A percentile compares a stretch with the other conserved stretches of the same genome.
These are phyloP conservation scores for Aspergillus sp. DNA, from an alignment of 2,329 filamentous ascomycete species.

Conservation along the genomic window DNA sequence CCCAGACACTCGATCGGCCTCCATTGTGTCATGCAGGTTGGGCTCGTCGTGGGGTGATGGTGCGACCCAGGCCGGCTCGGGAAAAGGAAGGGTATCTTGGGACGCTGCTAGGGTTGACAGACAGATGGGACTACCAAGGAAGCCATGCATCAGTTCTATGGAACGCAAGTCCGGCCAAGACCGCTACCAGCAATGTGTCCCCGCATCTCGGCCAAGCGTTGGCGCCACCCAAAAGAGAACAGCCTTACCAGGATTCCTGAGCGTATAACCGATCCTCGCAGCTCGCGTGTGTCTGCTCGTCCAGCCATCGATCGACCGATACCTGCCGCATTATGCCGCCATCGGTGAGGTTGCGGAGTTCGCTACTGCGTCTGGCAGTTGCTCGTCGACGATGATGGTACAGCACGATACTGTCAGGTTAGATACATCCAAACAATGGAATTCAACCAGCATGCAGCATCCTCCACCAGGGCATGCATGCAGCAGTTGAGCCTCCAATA, in stretches of 20 bases:
- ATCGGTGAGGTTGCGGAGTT: constrained; percentile 16
- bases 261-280: constrained; percentile 21
- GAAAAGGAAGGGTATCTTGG: constrained; percentile 19
- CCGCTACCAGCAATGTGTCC: constrained; percentile 23
- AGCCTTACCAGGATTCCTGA: constrained; percentile 33
- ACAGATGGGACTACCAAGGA: constrained; percentile 29
- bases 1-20: not conserved
- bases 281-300: constrained; percentile 23
- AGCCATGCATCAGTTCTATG: constrained; percentile 16
- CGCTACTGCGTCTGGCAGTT: constrained; percentile 13
- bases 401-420: not conserved
- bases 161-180: constrained; percentile 16
- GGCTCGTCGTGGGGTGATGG: constrained; percentile 9
- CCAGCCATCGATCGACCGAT: constrained; percentile 31
- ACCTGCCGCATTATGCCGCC: constrained; percentile 20
- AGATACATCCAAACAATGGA: not conserved
- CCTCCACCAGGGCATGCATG: constrained; percentile 2
- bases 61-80: constrained; percentile 20
- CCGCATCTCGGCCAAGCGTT: constrained; percentile 24
- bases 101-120: constrained; percentile 28
- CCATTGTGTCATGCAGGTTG: constrained; percentile 2
- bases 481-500: not conserved
- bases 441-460: no score
- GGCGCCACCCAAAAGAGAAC: constrained; percentile 5
- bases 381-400: constrained; percentile 1